Evolutionary conservation across 2,329 filamentous ascomycete genomes (phyloP).

Genomic region (Coleophoma crateriformis): DNA sequence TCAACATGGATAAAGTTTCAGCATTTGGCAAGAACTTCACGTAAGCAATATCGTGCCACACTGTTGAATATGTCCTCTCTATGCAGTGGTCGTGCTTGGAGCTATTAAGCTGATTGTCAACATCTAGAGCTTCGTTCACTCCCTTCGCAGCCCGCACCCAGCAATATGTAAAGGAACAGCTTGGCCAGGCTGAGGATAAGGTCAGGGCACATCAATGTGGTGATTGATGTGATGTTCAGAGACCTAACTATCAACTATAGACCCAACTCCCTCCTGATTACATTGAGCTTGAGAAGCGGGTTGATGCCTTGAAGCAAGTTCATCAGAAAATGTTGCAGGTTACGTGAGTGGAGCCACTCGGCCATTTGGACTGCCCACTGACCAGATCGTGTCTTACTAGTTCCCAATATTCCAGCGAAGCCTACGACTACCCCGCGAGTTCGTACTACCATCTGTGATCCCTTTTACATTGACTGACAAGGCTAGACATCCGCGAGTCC

Average conservation of each 20-base stretch:
- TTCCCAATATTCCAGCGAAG: slow-evolving; percentile 86
- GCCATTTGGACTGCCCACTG: neutral
- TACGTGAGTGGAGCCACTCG: slow-evolving; percentile 58
- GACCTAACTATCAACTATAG: slow-evolving; percentile 35
- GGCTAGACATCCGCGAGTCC: slow-evolving; percentile 83
- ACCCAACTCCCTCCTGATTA: slow-evolving; percentile 97
- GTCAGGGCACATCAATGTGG: slow-evolving; percentile 33
- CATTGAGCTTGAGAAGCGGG: slow-evolving; percentile 96
- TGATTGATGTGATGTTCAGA: neutral
- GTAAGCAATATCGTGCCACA: slow-evolving; percentile 33
- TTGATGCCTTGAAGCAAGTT: slow-evolving; percentile 93
- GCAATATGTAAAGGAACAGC: slow-evolving; percentile 97
- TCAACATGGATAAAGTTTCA: slow-evolving; percentile 61
- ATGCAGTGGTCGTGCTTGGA: slow-evolving; percentile 8
- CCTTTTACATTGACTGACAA: neutral
- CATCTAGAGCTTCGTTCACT: slow-evolving; percentile 73
- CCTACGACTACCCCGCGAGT: slow-evolving; percentile 80
- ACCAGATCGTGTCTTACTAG: slow-evolving; percentile 36
- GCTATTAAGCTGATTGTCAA: slow-evolving; percentile 37
- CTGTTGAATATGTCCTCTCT: neutral
- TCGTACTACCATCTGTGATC: neutral
- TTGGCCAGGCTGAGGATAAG: slow-evolving; percentile 93
- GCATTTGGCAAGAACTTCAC: slow-evolving; percentile 67
- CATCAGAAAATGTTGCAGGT: slow-evolving; percentile 97
- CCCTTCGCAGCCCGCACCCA: slow-evolving; percentile 91